Base-by-base conservation (phyloP, 2,329 filamentous ascomycete species). In the Xylaria sp. region DNA sequence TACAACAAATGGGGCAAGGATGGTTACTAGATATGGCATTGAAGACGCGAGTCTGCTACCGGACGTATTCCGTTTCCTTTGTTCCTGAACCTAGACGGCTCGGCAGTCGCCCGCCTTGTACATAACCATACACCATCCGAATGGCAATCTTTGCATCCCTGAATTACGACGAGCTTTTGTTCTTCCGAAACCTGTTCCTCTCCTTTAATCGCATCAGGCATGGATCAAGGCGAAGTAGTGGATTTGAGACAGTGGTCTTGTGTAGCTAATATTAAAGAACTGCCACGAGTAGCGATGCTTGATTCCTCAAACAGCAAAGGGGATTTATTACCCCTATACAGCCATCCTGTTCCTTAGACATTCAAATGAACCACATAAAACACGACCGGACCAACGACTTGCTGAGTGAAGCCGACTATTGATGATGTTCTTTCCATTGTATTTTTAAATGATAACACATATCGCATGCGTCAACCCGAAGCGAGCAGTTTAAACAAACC, bases 1-100 rank as follows among this genome's bases (percentile, higher is more conserved):
- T 98, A 90, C 88, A 99, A 99, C 91, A 99, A 99, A 86, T 98
- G 92, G 88, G 95, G 95, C 79, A 98, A 98, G 88, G 95, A 98
- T 71, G 93, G 92, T 71, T 62, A 62, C 55, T 61, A 61, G 46
- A 53, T 29, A 31, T 59, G 31, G 43, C 31, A 33, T 62, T 19
- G 52, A 62, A 41, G 55, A 56, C 43, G 27, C 47, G 47, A 59
- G 52, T 62, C 35, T 65, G 33, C 40, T 55, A 58, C 37, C 35
- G 8, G 23, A 60, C 38, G 11, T 52, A 54, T 56, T 38, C 44
- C 46, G 35, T 63, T 63, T 65, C 56, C 59, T 64, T 63, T 54
- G 44, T 59, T 40, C 38, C 31, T 37, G 43, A 35, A 59, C 55
- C 47, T 66, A 67, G 65, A 67, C 40, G 49, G 56, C 59, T 59